Base-by-base conservation (phyloP, 2,329 filamentous ascomycete genomes). In the Xylariaceae sp. region DNA sequence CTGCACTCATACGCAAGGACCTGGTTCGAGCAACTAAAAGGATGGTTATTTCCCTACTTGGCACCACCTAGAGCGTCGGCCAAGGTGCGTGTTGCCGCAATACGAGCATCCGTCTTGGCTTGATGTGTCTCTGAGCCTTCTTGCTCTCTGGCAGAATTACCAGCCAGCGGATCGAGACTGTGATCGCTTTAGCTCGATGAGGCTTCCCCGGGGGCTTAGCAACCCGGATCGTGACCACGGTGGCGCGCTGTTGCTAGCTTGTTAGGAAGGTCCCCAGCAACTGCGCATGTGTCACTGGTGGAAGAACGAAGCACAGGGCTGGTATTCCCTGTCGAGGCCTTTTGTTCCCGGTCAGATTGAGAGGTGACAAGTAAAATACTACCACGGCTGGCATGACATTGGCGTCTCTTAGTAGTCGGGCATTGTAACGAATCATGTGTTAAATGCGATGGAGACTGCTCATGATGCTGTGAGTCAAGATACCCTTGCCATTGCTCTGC, bases 41-140 rank as follows among this genome's bases (percentile, higher is more conserved):
- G 6, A 3, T 9, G 18, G 1, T 41, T 51, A 54, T 37, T 49
- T 40, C 36, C 51, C 44, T 47, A 34, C 13, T 22, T 49, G 13
- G 36, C 36, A 37, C 21, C 16, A 12, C 26, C 39, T 19, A 12
- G n/a, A 12, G 19, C 22, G 12, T 36, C 55, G 13, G 55, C 52
- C 2, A 59, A 8, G 8, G 57, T 55, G 34, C 54, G 32, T 47
- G 40, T 47, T 37, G 55, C 49, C 2, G 57, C 57, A 8, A 59
- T 53, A 15, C 47, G 47, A 15, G 55, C 55, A 19, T 53, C 41
- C 16, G 18, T 47, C 30, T 48, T 46, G 2, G 22, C 22, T 12
- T 39, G 41, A 15, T 48, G 34, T 19, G 32, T 55, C 40, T 45
- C 36, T 15, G 47, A 12, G n/a, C 7, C 30, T 29, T 51, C 49